These are phyloP conservation scores for Phytopythium cucurbitacearum DNA, from an alignment of 352 stramenopile species.

Conservation along the genomic window DNA sequence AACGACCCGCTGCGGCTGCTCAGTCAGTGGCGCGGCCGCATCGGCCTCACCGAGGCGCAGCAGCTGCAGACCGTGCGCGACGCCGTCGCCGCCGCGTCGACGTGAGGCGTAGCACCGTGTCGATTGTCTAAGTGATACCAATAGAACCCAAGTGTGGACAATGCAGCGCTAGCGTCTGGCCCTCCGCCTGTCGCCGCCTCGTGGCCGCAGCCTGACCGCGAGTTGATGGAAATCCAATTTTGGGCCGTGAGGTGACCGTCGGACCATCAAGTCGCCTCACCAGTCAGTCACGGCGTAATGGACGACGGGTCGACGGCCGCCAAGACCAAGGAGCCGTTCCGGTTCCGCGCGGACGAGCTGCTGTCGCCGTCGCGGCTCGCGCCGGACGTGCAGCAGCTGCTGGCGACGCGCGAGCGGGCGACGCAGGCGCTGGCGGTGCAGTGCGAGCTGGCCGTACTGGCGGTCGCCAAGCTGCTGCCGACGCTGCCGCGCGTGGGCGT, in stretches of 20 bases:
- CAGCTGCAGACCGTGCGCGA: conserved; percentile 47
- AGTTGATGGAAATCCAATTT: too few species aligned
- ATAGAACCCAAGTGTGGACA: too few species aligned
- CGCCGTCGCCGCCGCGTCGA: neutral
- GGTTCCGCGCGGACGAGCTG: conserved; percentile 29
- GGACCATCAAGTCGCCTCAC: too few species aligned
- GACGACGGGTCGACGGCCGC: neutral
- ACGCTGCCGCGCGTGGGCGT: conserved; percentile 36
- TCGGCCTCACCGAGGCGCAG: conserved; percentile 41
- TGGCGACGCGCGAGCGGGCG: conserved; percentile 19
- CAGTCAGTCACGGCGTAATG: neutral
- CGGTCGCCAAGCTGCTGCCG: conserved; percentile 24
- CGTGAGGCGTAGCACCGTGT: neutral
- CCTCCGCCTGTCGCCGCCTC: too few species aligned
- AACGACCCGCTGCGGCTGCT: conserved; percentile 37
- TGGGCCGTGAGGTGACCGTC: too few species aligned
- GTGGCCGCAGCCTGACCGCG: too few species aligned
- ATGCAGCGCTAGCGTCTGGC: too few species aligned
- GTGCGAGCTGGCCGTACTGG: conserved; percentile 30
- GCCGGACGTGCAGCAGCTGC: conserved; percentile 28
- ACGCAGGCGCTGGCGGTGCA: conserved; percentile 37
- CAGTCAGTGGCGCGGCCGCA: conserved; percentile 62
- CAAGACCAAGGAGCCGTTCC: conserved; percentile 27
- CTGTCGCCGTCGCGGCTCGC: conserved; percentile 28
- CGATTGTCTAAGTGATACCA: too few species aligned